Percentiles rank a stretch among this genome's conserved stretches.
Evolutionary conservation across 2,329 filamentous ascomycete genomes (phyloP).

Genomic region (Mariannaea elegans): DNA sequence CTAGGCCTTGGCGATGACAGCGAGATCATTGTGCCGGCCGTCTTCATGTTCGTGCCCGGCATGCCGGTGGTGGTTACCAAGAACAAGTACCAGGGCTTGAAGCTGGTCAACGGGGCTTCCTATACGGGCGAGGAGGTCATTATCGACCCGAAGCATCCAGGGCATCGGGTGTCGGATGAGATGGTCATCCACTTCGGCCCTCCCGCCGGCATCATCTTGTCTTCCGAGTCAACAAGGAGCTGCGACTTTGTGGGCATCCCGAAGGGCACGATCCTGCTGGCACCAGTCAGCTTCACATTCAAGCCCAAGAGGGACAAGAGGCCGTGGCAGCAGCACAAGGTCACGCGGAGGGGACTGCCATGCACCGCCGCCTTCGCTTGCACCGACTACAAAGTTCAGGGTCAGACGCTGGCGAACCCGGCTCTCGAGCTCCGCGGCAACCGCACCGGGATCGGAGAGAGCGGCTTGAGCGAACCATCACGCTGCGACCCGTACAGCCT

Average conservation of each 20-base stretch:
- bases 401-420: neutral
- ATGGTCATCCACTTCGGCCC: neutral
- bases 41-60: conserved; percentile 2
- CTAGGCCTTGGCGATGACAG: neutral
- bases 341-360: neutral
- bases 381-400: conserved; percentile 14
- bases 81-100: neutral
- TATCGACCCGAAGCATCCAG: neutral
- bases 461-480: neutral
- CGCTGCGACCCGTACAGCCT: conserved; percentile 4
- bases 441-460: neutral
- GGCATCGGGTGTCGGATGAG: neutral
- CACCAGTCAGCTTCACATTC: neutral
- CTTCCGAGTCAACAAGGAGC: neutral
- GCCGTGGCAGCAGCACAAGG: conserved; percentile 6
- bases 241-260: neutral
- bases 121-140: neutral
- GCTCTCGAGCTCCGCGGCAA: neutral
- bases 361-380: neutral
- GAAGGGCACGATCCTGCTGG: neutral
- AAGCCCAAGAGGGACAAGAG: neutral
- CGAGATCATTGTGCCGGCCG: neutral
- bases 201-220: neutral
- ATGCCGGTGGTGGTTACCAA: conserved; percentile 12
- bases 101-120: neutral